phyloP scores from a whole-genome alignment of 2,329 filamentous ascomycete genomes.

The Botrytis porri region DNA sequence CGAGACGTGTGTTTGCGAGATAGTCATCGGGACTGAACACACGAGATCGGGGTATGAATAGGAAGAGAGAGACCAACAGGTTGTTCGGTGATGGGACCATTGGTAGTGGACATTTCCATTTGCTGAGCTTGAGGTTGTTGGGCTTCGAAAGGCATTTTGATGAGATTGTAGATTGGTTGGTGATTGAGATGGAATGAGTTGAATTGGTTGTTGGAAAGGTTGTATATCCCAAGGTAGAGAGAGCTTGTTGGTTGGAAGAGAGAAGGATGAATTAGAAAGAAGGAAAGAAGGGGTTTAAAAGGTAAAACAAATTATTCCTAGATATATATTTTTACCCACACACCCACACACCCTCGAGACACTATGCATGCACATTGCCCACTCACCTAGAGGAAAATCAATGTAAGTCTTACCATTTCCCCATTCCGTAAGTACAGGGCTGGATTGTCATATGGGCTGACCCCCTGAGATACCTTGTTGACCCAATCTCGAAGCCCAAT shows the following conservation, averaged over 20 bases:
- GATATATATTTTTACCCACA: too few relatives aligned
- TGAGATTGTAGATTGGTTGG: background rate
- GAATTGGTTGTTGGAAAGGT: background rate
- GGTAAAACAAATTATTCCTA: too few relatives aligned
- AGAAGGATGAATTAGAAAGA: background rate
- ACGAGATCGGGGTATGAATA: background rate
- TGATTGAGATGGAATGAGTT: background rate
- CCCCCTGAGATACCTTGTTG: background rate
- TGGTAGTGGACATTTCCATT: slow-evolving; percentile 17
- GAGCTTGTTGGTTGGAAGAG: background rate
- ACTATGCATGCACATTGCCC: background rate
- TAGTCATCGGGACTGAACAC: background rate
- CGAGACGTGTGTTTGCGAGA: background rate
- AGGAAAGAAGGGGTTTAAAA: background rate
- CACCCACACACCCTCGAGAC: too few relatives aligned
- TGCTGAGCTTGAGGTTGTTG: slow-evolving; percentile 21
- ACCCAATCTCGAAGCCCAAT: background rate
- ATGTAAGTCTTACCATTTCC: background rate
- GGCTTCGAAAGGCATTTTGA: slow-evolving; percentile 19
- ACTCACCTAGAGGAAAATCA: background rate
- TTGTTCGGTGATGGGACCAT: slow-evolving; percentile 17
- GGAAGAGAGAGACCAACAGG: slow-evolving; percentile 13
- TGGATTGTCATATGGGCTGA: background rate
- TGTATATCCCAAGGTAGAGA: background rate
- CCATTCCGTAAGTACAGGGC: background rate